Evolutionary conservation across 208 protist species (phyloP), one percentile per base, ranked within the genome.

Genomic region (Trypanosoma rangeli): DNA sequence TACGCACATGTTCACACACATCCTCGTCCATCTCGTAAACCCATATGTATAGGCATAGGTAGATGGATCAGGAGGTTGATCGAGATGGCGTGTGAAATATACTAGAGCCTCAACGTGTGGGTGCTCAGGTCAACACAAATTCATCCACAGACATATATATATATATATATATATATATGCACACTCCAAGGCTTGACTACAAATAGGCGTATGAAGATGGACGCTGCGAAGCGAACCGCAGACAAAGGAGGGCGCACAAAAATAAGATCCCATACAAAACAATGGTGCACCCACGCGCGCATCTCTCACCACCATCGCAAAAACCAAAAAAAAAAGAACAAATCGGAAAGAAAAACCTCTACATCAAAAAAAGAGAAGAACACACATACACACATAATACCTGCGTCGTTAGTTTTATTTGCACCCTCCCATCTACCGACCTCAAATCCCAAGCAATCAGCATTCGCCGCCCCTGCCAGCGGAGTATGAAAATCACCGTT

Each of bases 91-190:
- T 29, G 35, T 20, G 9, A 29, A 44, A 44, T 26, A 7, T 7
- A 37, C 4, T 37, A 37, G 7, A 37, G 7, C 33, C 33, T 9
- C 2, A 37, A 37, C 2, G 7, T 37, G 33, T 37, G 7, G 7
- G 7, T 7, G 33, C 33, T 37, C 33, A 37, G 28, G 1, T 44
- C 22, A 20, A 13, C 56, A 2, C 20, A 44, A 4, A 64, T 64
- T 52, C 49, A 64, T 28, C 50, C 9, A 64, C 44, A 64, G 50
- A 64, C 8, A 64, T 64, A 64, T 50, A 64, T 64, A 64, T 3
- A 31, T 50, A 64, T 42, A 66, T 31, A 7, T 33, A 59, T 1
- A 66, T 55, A 29, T 29, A 55, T 35, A 35, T 35, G 20, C 1
- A 37, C 3, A 10, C 1, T 8, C 1, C 28, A 37, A 22, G 24